Percentiles rank a stretch among this genome's conserved stretches.
Evolutionary conservation across 176 grass and related monocot genomes (phyloP).

Genomic region (Zoysia pacifica): DNA sequence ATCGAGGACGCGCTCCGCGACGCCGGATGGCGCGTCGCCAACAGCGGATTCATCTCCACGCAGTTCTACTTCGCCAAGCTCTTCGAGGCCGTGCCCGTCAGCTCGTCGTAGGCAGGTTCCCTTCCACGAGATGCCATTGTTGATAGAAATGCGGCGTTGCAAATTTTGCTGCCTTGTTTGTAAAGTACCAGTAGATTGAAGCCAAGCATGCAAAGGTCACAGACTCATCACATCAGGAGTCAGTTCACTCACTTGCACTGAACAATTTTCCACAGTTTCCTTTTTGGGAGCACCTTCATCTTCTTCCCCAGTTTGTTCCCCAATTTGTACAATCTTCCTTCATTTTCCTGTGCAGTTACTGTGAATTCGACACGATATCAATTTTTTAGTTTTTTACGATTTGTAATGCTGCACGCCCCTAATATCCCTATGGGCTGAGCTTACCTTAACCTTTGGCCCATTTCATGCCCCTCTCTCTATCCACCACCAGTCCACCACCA

Average conservation of each 20-base stretch:
- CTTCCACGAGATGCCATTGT: not conserved
- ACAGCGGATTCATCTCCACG: conserved; percentile 73
- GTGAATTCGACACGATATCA: not conserved
- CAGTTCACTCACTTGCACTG: too few relatives aligned
- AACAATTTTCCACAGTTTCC: too few relatives aligned
- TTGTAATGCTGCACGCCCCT: not conserved
- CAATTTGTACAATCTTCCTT: too few relatives aligned
- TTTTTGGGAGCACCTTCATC: too few relatives aligned
- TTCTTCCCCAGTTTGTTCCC: too few relatives aligned
- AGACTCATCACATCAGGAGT: too few relatives aligned
- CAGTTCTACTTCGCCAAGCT: conserved; percentile 97
- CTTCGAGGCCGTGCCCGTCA: conserved; percentile 65
- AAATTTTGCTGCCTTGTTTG: conserved; percentile 13
- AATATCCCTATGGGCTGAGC: conserved; percentile 6
- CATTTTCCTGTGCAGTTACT: too few relatives aligned
- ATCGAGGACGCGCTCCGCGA: conserved; percentile 70
- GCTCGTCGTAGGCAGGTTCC: not conserved
- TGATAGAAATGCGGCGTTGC: not conserved
- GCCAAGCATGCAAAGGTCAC: not conserved
- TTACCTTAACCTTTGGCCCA: not conserved
- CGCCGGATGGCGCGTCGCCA: conserved; percentile 70
- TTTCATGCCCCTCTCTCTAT: not conserved
- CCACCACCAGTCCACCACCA: not conserved
- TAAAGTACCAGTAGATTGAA: not conserved
- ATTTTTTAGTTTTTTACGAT: too few relatives aligned